Evolutionary conservation across 2,329 filamentous ascomycete genomes (phyloP).

Genomic region (Aureobasidium leucospermi): DNA sequence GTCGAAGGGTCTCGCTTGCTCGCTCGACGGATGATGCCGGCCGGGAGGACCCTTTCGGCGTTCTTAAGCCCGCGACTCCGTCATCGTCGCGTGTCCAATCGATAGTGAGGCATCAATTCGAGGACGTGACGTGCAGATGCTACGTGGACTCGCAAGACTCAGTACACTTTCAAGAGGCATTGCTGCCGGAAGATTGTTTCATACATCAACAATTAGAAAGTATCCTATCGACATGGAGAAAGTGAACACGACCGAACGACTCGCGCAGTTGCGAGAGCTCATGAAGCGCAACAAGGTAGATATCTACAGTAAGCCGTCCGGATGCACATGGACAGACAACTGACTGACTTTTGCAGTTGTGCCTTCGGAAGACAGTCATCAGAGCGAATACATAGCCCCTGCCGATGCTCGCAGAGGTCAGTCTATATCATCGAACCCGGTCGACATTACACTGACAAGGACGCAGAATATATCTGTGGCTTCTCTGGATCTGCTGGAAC

Average conservation of each 20-base stretch:
- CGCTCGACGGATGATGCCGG: slow-evolving; percentile 1
- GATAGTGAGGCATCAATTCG: background rate
- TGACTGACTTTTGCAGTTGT: slow-evolving; percentile 58
- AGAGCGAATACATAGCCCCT: slow-evolving; percentile 96
- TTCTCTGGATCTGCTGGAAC: slow-evolving; percentile 94
- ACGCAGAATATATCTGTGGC: slow-evolving; percentile 71
- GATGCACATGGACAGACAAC: slow-evolving; percentile 22
- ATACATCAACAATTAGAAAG: slow-evolving; percentile 17
- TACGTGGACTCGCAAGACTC: slow-evolving; percentile 1
- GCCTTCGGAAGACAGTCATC: slow-evolving; percentile 93
- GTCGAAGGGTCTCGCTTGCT: too few relatives aligned
- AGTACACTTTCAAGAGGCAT: slow-evolving; percentile 4
- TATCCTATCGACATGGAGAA: slow-evolving; percentile 57
- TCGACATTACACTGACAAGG: background rate
- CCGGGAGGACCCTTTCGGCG: background rate
- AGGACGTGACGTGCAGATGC: slow-evolving; percentile 8
- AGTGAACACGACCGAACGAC: slow-evolving; percentile 69
- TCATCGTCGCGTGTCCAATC: slow-evolving; percentile 4
- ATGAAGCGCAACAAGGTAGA: slow-evolving; percentile 86
- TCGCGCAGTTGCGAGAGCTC: slow-evolving; percentile 68
- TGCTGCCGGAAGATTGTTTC: slow-evolving; percentile 17
- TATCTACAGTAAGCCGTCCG: slow-evolving; percentile 67
- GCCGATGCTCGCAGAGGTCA: slow-evolving; percentile 78
- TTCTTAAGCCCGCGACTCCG: background rate
- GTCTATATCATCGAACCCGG: slow-evolving; percentile 7